Evolutionary conservation across 345 rosid genomes (phyloP).

Genomic region (Populus simonii): DNA sequence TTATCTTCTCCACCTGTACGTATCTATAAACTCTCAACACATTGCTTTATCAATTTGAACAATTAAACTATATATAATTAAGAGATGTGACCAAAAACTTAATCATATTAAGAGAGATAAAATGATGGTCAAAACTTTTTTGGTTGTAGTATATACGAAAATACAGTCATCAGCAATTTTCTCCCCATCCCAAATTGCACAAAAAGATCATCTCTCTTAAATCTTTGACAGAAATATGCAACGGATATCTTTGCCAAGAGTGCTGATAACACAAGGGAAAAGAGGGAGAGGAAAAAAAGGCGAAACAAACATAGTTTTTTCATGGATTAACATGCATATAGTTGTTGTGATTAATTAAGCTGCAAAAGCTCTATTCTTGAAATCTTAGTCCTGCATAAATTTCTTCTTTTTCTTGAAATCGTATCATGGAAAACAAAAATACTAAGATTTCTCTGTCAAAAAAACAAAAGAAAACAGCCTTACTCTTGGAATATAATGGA

Average conservation of each 20-base stretch:
- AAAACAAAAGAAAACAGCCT: background rate
- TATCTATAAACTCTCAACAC: too few relatives aligned
- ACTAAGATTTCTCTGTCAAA: background rate
- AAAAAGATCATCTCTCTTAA: background rate
- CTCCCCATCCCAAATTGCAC: background rate
- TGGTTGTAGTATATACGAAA: too few relatives aligned
- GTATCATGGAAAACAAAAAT: background rate
- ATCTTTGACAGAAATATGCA: background rate
- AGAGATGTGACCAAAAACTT: too few relatives aligned
- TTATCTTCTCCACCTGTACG: conserved; percentile 7
- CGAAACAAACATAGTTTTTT: background rate
- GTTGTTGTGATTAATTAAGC: background rate
- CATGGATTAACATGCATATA: background rate
- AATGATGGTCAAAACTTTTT: too few relatives aligned
- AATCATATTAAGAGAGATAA: too few relatives aligned
- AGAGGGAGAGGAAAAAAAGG: too few relatives aligned
- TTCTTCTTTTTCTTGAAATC: background rate
- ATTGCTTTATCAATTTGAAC: too few relatives aligned
- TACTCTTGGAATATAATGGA: background rate
- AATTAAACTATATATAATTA: too few relatives aligned
- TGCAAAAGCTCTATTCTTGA: background rate
- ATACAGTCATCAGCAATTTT: too few relatives aligned
- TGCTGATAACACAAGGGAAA: background rate
- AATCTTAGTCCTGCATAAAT: background rate
- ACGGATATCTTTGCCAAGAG: background rate